Percentiles rank a stretch among this genome's conserved stretches.
Conservation (phyloP, 352 stramenopile genomes). For the Phytophthora sp. region DNA sequence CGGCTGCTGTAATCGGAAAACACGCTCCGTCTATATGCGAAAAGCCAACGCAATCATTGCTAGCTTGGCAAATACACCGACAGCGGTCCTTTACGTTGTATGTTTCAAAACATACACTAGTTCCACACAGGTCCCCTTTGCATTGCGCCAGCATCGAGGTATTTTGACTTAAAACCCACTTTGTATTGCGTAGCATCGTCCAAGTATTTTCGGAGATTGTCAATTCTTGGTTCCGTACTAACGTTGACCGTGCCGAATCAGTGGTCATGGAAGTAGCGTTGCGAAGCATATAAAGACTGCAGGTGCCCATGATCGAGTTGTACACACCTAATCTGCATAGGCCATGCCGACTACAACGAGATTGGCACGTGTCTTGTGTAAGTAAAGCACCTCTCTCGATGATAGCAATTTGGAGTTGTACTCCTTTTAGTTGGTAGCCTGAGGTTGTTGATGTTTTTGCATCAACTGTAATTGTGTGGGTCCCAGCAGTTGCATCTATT, state of each 20-base stretch:
- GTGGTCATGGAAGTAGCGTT: constrained; percentile 23
- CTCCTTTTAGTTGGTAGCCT: constrained; percentile 46
- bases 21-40: constrained; percentile 45
- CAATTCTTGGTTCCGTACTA: constrained; percentile 33
- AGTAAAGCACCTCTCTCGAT: constrained; percentile 48
- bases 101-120: constrained; percentile 27
- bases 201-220: constrained; percentile 45
- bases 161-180: constrained; percentile 42
- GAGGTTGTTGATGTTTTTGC: constrained; percentile 39
- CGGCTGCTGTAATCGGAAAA: constrained; percentile 37
- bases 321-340: constrained; percentile 53
- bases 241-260: constrained; percentile 34
- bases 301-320: constrained; percentile 37
- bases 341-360: constrained; percentile 43
- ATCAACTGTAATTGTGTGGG: constrained; percentile 41
- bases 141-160: constrained; percentile 40
- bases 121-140: constrained; percentile 29
- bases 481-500: constrained; percentile 31
- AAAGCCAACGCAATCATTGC: constrained; percentile 48
- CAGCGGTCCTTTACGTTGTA: constrained; percentile 54
- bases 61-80: constrained; percentile 46
- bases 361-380: constrained; percentile 41
- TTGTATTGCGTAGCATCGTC: constrained; percentile 41
- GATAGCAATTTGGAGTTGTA: constrained; percentile 42
- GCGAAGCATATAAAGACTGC: constrained; percentile 52